Evolutionary conservation across 805 yeast genomes (phyloP).

Genomic region (Candida loeiensis): DNA sequence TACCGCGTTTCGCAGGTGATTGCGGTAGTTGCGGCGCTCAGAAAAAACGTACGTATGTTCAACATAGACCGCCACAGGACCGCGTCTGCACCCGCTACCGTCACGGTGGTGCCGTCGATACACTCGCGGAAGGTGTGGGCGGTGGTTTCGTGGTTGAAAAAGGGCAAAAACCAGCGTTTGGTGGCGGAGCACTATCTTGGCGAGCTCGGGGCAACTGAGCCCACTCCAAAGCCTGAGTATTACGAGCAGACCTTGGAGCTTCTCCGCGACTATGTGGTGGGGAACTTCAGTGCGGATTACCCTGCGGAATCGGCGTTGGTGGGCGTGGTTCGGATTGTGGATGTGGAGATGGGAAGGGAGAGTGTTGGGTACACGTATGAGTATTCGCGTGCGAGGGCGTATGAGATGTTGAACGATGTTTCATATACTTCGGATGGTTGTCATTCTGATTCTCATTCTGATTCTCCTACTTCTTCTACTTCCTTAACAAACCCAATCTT

Average conservation of each 20-base stretch:
- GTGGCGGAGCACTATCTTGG: conserved; percentile 21
- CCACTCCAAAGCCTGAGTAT: conserved; percentile 13
- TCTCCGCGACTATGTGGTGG: conserved; percentile 54
- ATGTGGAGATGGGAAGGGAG: conserved; percentile 8
- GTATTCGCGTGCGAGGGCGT: conserved; percentile 52
- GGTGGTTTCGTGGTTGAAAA: conserved; percentile 16
- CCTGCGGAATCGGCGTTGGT: conserved; percentile 44
- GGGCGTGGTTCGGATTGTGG: conserved; percentile 28
- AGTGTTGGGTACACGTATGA: conserved; percentile 27
- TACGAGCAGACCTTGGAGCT: conserved; percentile 41
- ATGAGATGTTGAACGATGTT: conserved; percentile 40
- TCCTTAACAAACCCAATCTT: conserved; percentile 46
- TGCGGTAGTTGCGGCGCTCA: conserved; percentile 48
- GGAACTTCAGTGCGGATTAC: conserved; percentile 46
- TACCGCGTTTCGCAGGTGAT: conserved; percentile 22
- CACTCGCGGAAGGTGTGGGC: conserved; percentile 6
- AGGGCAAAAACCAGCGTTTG: conserved; percentile 15
- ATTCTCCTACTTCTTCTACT: too few relatives aligned
- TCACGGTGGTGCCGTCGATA: conserved; percentile 29
- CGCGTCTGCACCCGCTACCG: conserved; percentile 31
- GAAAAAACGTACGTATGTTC: conserved; percentile 50
- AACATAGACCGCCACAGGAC: conserved; percentile 24
- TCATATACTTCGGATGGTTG: too few relatives aligned
- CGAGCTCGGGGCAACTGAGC: not conserved
- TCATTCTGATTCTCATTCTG: too few relatives aligned